Percentiles rank a stretch among this genome's conserved stretches.
phyloP scores from a whole-genome alignment of 2,329 filamentous ascomycete genomes.

The Phyllosticta citribraziliensis region DNA sequence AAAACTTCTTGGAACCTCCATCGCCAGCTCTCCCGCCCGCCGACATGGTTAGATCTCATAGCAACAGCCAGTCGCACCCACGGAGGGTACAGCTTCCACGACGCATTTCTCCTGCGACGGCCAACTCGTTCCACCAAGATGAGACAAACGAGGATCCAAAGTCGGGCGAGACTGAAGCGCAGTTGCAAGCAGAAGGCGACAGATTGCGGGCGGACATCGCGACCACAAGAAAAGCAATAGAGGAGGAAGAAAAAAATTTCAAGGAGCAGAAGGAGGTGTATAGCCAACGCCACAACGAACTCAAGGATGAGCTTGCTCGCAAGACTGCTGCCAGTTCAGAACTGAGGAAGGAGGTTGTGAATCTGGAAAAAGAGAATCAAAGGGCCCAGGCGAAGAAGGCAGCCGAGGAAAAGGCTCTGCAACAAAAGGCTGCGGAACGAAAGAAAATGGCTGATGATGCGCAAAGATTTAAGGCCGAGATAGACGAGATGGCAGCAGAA shows the following conservation, averaged over 20 bases:
- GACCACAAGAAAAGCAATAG: slow-evolving; percentile 59
- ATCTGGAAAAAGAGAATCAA: slow-evolving; percentile 71
- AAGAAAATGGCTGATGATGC: slow-evolving; percentile 62
- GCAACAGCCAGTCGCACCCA: slow-evolving; percentile 40
- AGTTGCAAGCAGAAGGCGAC: slow-evolving; percentile 71
- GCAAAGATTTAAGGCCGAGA: slow-evolving; percentile 57
- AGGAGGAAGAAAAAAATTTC: slow-evolving; percentile 48
- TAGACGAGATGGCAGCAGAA: slow-evolving; percentile 44
- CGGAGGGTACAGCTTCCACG: slow-evolving; percentile 63
- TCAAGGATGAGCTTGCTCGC: slow-evolving; percentile 69
- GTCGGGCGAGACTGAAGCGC: slow-evolving; percentile 56
- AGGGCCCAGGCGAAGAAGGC: slow-evolving; percentile 67
- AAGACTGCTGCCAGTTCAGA: slow-evolving; percentile 86
- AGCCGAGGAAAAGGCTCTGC: slow-evolving; percentile 64
- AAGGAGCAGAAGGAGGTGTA: slow-evolving; percentile 39
- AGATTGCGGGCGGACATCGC: slow-evolving; percentile 77
- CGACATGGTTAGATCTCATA: slow-evolving; percentile 56
- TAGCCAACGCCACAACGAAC: slow-evolving; percentile 66
- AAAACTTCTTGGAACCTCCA: slow-evolving; percentile 49
- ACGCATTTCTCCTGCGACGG: slow-evolving; percentile 59
- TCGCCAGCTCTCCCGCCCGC: slow-evolving; percentile 52
- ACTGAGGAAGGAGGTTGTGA: slow-evolving; percentile 69
- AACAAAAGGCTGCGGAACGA: slow-evolving; percentile 59
- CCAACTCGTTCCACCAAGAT: not conserved
- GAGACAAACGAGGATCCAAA: slow-evolving; percentile 1